Evolutionary conservation across 75 land plant genomes (phyloP).

Genomic region (Chamaecyparis obtusa): DNA sequence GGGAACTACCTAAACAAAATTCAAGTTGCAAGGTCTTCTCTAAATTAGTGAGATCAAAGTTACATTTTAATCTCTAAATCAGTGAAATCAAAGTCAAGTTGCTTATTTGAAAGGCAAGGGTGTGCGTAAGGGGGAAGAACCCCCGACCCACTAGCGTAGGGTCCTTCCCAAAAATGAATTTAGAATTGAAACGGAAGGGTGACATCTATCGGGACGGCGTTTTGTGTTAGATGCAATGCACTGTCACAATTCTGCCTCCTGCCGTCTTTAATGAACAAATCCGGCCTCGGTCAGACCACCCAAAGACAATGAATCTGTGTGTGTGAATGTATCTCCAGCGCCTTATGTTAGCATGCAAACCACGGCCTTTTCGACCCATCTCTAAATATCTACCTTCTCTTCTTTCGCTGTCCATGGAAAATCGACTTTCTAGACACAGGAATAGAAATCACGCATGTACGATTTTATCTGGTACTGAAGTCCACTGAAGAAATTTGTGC

Average conservation of each 20-base stretch:
- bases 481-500: not conserved
- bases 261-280: not conserved
- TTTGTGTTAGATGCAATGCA: constrained; percentile 8
- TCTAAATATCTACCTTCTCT: not conserved
- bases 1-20: too few species aligned
- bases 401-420: not conserved
- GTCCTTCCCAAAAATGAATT: not conserved
- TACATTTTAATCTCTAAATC: too few species aligned
- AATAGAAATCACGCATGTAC: too few species aligned
- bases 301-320: not conserved
- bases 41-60: too few species aligned
- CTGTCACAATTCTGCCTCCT: not conserved
- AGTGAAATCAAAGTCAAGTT: too few species aligned
- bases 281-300: not conserved
- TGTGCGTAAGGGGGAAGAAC: not conserved
- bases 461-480: not conserved
- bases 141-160: not conserved
- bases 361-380: not conserved
- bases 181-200: not conserved
- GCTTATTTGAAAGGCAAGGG: too few species aligned
- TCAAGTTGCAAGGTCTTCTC: too few species aligned
- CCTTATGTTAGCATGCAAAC: not conserved
- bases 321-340: not conserved
- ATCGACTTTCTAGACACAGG: not conserved
- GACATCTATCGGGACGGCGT: not conserved